Evolutionary conservation across 805 yeast genomes (phyloP), one percentile per base, ranked within the genome.

Genomic region (Kodamaea sagamina): DNA sequence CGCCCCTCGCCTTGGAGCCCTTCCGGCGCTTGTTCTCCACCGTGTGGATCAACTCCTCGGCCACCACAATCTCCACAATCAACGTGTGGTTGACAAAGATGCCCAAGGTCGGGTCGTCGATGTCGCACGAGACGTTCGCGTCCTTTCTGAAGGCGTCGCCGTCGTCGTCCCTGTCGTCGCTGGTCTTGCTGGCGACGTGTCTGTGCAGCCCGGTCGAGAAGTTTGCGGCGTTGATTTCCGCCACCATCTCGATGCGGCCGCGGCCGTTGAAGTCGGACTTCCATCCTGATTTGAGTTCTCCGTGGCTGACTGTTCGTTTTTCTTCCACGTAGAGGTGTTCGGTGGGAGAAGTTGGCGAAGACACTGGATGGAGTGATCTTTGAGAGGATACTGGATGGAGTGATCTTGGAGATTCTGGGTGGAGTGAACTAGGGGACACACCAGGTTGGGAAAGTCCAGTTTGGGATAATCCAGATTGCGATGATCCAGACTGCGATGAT

Each of bases 201-300:
- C 68, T 69, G 10, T 41, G 45, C 34, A 50, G 52, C 1, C 84
- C 78, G 0, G 89, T 78, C 7, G 82, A 70, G 39, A 84, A 65
- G 41, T 76, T 70, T 67, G 77, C 72, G 17, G 86, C 77, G 13
- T 77, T 74, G 29, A 86, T 76, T 34, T 86, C 88, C 0, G 86
- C 88, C 22, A 84, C 82, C 36, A 89, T 61, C 61, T 89, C 96
- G 47, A 90, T 82, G 42, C 79, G 74, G 4, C 99, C 99, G 35
- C 74, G 74, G 32, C 81, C 84, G 4, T 81, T 65, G 59, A 84
- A 90, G 63, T 93, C 99, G 1, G 93, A 81, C 61, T 93, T 93
- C 99, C 99, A 93, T 3, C 99, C 99, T 22, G 78, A 73, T 58
- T 86, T 87, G 57, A 89, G 64, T 47, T 87, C 96, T 8, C 97